Percentiles rank a stretch among this genome's conserved stretches.
Conservation (phyloP, 2,329 filamentous ascomycete species). For the Microcyclospora tardicrescens region DNA sequence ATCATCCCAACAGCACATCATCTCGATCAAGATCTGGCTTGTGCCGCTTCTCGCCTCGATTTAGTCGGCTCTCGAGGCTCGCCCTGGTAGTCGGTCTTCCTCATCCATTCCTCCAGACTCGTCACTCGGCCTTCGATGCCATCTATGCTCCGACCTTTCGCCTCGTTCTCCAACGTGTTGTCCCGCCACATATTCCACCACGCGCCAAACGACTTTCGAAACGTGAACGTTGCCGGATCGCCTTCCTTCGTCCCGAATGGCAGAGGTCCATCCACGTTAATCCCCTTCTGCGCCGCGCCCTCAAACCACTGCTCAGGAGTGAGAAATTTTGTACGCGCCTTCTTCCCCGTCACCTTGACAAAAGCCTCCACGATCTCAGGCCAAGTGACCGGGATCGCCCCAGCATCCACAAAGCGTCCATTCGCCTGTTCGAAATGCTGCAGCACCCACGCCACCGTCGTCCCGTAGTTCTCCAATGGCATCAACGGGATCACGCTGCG, state of each 20-base stretch:
- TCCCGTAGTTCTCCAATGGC: constrained; percentile 1
- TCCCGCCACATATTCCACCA: constrained; percentile 3
- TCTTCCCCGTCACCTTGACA: background rate
- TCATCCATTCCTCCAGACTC: constrained; percentile 1
- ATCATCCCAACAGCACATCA: too few relatives aligned
- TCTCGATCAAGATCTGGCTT: too few relatives aligned
- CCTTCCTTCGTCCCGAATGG: background rate
- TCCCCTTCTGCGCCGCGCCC: background rate
- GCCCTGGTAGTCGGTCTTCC: background rate
- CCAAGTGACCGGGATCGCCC: background rate
- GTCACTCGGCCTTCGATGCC: background rate
- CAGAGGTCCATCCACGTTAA: background rate
- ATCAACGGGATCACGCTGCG: constrained; percentile 1
- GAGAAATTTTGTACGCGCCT: background rate
- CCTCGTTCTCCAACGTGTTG: constrained; percentile 1
- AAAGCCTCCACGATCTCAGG: constrained; percentile 1
- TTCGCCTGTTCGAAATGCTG: background rate
- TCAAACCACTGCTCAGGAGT: constrained; percentile 1
- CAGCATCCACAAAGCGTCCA: background rate
- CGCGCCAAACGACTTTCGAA: constrained; percentile 1
- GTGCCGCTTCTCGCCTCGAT: too few relatives aligned
- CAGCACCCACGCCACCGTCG: background rate
- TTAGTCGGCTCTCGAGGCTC: constrained; percentile 1
- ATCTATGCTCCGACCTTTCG: background rate
- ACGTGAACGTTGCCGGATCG: constrained; percentile 1